A percentile compares a stretch with the other conserved stretches of the same genome.
These are phyloP conservation scores for Suhomyces anneliseae DNA, from an alignment of 1,139 yeast species.

Conservation along the genomic window DNA sequence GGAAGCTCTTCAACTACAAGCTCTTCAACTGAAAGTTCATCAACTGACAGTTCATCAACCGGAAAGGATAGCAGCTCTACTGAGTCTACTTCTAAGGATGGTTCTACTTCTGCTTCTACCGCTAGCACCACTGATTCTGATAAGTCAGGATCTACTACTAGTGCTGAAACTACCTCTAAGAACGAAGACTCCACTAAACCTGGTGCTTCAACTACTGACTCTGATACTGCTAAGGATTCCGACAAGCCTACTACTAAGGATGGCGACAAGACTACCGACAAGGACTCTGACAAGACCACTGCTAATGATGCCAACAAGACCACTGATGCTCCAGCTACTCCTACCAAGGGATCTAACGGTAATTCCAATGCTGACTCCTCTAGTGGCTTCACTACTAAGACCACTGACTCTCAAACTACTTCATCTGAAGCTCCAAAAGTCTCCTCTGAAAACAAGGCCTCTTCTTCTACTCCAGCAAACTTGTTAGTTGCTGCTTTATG, in stretches of 20 bases:
- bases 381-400: slow-evolving; percentile 1
- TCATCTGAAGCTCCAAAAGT: slow-evolving; percentile 1
- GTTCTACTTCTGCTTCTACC: slow-evolving; percentile 2
- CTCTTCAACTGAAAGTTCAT: slow-evolving; percentile 1
- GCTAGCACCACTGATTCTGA: slow-evolving; percentile 3
- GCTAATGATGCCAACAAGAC: background rate
- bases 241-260: background rate
- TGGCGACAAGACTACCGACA: background rate
- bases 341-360: slow-evolving; percentile 1
- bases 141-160: slow-evolving; percentile 4
- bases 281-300: background rate
- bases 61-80: background rate
- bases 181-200: background rate
- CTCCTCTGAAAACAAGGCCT: slow-evolving; percentile 3
- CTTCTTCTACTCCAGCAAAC: slow-evolving; percentile 1
- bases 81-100: slow-evolving; percentile 1
- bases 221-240: background rate
- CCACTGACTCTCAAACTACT: background rate
- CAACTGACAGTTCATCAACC: slow-evolving; percentile 3
- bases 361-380: slow-evolving; percentile 1
- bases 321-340: background rate
- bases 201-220: background rate
- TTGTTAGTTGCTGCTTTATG: slow-evolving; percentile 11
- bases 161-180: background rate
- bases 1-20: background rate